A percentile compares a stretch with the other conserved stretches of the same genome.
Conservation (phyloP, 345 rosid genomes). For the Dovyalis caffra region DNA sequence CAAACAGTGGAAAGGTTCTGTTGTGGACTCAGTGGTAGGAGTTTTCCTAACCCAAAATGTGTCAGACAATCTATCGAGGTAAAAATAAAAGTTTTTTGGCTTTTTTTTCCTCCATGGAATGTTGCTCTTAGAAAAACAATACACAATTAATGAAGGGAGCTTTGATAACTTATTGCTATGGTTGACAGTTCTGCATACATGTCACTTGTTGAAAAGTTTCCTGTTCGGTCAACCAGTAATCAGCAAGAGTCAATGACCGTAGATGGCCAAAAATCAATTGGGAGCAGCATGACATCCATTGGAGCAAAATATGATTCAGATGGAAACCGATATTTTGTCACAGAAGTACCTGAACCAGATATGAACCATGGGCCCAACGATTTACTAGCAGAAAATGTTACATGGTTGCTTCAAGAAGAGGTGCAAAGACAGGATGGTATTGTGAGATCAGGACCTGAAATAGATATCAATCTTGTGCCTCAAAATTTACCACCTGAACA, state of each 20-base stretch:
- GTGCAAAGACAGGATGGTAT: too few relatives aligned
- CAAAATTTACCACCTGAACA: too few relatives aligned
- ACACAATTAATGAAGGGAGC: not conserved
- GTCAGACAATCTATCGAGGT: slow-evolving; percentile 60
- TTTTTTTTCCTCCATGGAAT: not conserved
- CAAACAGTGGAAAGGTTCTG: slow-evolving; percentile 62
- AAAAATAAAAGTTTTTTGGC: not conserved
- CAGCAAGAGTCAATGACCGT: not conserved
- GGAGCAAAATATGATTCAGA: not conserved
- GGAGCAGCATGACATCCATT: not conserved
- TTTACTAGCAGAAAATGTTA: too few relatives aligned
- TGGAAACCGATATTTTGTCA: slow-evolving; percentile 23
- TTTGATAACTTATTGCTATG: not conserved
- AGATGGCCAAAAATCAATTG: not conserved
- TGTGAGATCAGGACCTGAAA: too few relatives aligned
- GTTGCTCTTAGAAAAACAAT: not conserved
- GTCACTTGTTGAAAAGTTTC: slow-evolving; percentile 50
- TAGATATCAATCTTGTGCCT: too few relatives aligned
- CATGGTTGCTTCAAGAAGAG: too few relatives aligned
- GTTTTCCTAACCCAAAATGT: slow-evolving; percentile 68
- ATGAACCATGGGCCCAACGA: not conserved
- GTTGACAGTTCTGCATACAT: slow-evolving; percentile 48
- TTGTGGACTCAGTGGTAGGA: slow-evolving; percentile 67
- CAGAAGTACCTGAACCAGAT: slow-evolving; percentile 25
- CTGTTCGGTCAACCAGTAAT: slow-evolving; percentile 12